These are phyloP conservation scores for Grifola frondosa DNA, from an alignment of 1,284 basidiomycete genomes.

Conservation along the genomic window DNA sequence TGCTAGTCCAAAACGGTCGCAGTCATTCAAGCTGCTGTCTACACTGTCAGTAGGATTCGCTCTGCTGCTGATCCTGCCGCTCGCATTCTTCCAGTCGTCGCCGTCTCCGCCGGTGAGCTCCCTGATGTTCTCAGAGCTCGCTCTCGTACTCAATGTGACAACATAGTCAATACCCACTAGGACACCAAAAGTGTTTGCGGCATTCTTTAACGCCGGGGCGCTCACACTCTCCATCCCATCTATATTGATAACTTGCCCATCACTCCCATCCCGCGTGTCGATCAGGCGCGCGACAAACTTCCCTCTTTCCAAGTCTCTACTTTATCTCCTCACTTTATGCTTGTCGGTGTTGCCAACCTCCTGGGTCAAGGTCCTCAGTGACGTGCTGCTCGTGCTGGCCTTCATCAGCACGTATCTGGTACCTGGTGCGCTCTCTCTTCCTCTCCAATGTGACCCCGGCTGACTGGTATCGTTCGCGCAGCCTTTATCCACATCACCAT, in stretches of 20 bases:
- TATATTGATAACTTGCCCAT: conserved; percentile 55
- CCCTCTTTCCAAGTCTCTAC: conserved; percentile 46
- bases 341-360: conserved; percentile 44
- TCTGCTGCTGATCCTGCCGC: conserved; percentile 52
- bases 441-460: background rate
- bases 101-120: conserved; percentile 42
- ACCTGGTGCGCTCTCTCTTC: conserved; percentile 43
- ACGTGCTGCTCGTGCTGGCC: conserved; percentile 47
- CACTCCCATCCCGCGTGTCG: conserved; percentile 44
- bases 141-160: no score
- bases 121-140: conserved; percentile 4
- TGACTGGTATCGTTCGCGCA: conserved; percentile 15
- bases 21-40: conserved; percentile 61
- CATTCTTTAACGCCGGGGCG: conserved; percentile 48
- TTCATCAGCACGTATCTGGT: conserved; percentile 58
- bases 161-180: conserved; percentile 25
- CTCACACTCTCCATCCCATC: conserved; percentile 60
- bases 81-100: conserved; percentile 52
- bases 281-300: conserved; percentile 43
- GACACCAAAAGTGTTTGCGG: conserved; percentile 34
- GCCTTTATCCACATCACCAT: conserved; percentile 64
- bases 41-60: conserved; percentile 49
- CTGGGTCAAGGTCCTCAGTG: conserved; percentile 40
- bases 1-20: conserved; percentile 47
- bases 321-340: conserved; percentile 39